Percentiles rank a stretch among this genome's conserved stretches.
Evolutionary conservation across 805 yeast genomes (phyloP).

Genomic region (Suhomyces canberraensis): DNA sequence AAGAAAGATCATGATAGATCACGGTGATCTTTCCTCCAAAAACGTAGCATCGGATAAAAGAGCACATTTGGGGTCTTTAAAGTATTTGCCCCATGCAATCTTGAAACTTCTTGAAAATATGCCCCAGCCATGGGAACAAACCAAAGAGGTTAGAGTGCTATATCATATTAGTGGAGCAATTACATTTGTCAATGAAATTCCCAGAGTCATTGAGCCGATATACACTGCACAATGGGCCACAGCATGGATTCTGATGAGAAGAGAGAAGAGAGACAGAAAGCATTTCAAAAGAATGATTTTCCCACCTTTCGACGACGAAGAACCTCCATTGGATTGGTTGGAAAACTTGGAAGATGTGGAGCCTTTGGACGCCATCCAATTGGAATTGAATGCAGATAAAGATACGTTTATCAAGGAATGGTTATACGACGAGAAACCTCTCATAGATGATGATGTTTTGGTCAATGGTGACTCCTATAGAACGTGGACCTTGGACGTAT

Average conservation of each 20-base stretch:
- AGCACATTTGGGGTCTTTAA: slow-evolving; percentile 84
- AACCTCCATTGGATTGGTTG: slow-evolving; percentile 83
- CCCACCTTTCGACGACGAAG: slow-evolving; percentile 98
- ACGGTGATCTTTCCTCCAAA: slow-evolving; percentile 79
- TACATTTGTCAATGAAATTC: slow-evolving; percentile 89
- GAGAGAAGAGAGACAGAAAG: slow-evolving; percentile 86
- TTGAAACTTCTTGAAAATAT: slow-evolving; percentile 86
- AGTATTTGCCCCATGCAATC: slow-evolving; percentile 94
- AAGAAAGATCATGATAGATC: slow-evolving; percentile 76
- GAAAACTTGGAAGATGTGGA: slow-evolving; percentile 74
- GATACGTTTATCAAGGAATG: slow-evolving; percentile 65
- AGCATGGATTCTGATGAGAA: slow-evolving; percentile 87
- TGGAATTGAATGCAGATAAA: slow-evolving; percentile 62
- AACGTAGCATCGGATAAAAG: slow-evolving; percentile 81
- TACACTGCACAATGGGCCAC: slow-evolving; percentile 95
- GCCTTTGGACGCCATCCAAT: slow-evolving; percentile 65
- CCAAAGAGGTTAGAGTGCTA: slow-evolving; percentile 79
- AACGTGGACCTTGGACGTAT: slow-evolving; percentile 62
- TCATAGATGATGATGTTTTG: slow-evolving; percentile 49
- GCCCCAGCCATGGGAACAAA: slow-evolving; percentile 98
- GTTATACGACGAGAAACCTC: slow-evolving; percentile 78
- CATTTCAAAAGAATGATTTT: slow-evolving; percentile 90
- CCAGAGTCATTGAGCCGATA: slow-evolving; percentile 88
- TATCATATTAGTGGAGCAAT: slow-evolving; percentile 93
- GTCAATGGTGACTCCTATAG: slow-evolving; percentile 79